A percentile compares a stretch with the other conserved stretches of the same genome.
Conservation (phyloP, 1,284 basidiomycete genomes). For the Mycena sp. region DNA sequence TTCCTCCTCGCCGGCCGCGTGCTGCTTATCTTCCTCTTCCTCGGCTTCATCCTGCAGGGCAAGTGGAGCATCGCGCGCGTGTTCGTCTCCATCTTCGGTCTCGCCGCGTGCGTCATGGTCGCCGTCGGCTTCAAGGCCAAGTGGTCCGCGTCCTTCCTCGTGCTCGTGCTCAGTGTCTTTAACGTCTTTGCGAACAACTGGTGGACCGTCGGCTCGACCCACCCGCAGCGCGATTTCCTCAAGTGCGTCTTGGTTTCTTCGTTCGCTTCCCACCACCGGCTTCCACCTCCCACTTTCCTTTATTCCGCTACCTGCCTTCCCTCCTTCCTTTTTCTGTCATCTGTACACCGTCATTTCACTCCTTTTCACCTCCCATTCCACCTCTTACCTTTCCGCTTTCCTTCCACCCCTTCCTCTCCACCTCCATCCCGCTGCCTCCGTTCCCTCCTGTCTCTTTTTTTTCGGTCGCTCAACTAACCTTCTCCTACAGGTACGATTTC, state of each 20-base stretch:
- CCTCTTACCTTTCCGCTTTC: too few relatives aligned
- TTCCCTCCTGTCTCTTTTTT: too few relatives aligned
- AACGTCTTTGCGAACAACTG: constrained; percentile 99
- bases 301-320: too few relatives aligned
- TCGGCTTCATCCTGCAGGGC: constrained; percentile 97
- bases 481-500: constrained; percentile 81
- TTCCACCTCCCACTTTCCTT: too few relatives aligned
- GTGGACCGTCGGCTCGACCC: constrained; percentile 94
- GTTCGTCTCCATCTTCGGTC: constrained; percentile 87
- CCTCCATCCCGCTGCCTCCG: too few relatives aligned
- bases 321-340: too few relatives aligned
- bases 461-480: too few relatives aligned
- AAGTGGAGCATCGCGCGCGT: constrained; percentile 89
- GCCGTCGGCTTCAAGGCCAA: constrained; percentile 99
- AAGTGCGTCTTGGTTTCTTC: constrained; percentile 86
- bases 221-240: constrained; percentile 97
- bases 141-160: constrained; percentile 98
- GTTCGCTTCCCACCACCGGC: too few relatives aligned
- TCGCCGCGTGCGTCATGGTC: constrained; percentile 96
- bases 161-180: constrained; percentile 91
- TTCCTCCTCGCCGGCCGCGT: constrained; percentile 98
- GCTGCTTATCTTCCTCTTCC: constrained; percentile 98
- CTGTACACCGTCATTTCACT: too few relatives aligned
- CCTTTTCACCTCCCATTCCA: too few relatives aligned
- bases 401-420: too few relatives aligned